phyloP scores from a whole-genome alignment of 1,284 basidiomycete genomes.

The Flammula alnicola region DNA sequence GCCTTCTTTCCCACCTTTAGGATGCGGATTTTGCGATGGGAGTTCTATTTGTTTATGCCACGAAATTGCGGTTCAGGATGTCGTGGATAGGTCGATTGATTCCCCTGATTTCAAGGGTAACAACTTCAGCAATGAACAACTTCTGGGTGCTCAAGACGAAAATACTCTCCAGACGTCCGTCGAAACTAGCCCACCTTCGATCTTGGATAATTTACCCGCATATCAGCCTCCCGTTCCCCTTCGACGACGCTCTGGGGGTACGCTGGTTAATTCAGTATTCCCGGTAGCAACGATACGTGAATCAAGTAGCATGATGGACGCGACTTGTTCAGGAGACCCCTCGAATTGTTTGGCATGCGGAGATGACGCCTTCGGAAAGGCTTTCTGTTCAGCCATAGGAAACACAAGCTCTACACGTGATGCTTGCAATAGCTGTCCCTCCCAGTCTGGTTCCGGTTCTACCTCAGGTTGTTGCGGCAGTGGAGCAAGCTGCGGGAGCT shows the following conservation, averaged over 20 bases:
- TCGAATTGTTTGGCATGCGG: conserved; percentile 79
- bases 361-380: conserved; percentile 82
- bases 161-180: neutral
- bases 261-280: conserved; percentile 55
- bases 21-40: conserved; percentile 76
- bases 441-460: conserved; percentile 27
- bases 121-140: neutral
- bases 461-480: conserved; percentile 19
- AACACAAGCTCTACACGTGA: conserved; percentile 54
- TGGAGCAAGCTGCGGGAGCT: conserved; percentile 35
- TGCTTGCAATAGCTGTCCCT: conserved; percentile 62
- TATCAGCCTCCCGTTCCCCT: conserved; percentile 81
- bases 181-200: conserved; percentile 44
- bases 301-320: conserved; percentile 22
- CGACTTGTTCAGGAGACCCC: conserved; percentile 50
- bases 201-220: conserved; percentile 75
- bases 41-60: conserved; percentile 76
- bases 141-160: neutral
- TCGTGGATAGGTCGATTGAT: conserved; percentile 29
- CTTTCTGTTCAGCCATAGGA: conserved; percentile 81
- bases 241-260: conserved; percentile 52
- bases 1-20: conserved; percentile 37
- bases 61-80: conserved; percentile 59
- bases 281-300: conserved; percentile 39
- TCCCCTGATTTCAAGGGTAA: conserved; percentile 16